Evolutionary conservation across 257 asterid species (phyloP).

Genomic region (Solanum gracilifrons): DNA sequence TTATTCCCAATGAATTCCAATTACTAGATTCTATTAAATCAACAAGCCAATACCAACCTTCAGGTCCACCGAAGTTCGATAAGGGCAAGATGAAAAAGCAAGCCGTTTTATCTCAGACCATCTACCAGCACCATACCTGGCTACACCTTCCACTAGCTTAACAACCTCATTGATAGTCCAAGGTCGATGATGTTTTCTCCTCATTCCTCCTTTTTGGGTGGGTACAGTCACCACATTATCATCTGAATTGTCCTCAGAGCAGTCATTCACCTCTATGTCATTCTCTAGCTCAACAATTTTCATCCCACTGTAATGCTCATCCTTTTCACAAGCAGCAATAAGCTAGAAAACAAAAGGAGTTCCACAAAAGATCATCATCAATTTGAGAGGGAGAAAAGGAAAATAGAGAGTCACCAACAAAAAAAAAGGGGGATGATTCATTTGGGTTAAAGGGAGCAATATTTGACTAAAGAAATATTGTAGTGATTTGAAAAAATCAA

Average conservation of each 20-base stretch:
- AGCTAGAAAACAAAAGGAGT: constrained; percentile 26
- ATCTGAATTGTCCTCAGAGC: constrained; percentile 40
- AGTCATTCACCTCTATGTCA: constrained; percentile 32
- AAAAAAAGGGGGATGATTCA: not conserved
- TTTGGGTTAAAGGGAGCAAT: not conserved
- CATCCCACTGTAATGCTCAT: constrained; percentile 23
- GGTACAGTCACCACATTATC: constrained; percentile 38
- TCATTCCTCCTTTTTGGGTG: constrained; percentile 51
- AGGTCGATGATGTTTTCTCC: constrained; percentile 96
- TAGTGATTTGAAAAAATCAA: not conserved
- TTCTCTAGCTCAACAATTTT: constrained; percentile 28
- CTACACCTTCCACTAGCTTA: constrained; percentile 91
- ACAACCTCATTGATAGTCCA: constrained; percentile 87
- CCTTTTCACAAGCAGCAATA: constrained; percentile 29
- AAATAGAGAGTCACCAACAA: not conserved
- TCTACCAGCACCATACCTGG: constrained; percentile 87
- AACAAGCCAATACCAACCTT: constrained; percentile 40
- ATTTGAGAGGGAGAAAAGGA: not conserved
- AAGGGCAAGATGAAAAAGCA: constrained; percentile 74
- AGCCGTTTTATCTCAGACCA: constrained; percentile 97
- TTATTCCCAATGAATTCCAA: not conserved
- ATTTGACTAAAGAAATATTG: not conserved
- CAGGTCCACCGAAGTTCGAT: constrained; percentile 93
- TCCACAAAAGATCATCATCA: not conserved
- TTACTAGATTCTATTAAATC: not conserved